A percentile compares a stretch with the other conserved stretches of the same genome.
Evolutionary conservation across 129 eudicot species (phyloP).

Genomic region (Tanacetum coccineum): DNA sequence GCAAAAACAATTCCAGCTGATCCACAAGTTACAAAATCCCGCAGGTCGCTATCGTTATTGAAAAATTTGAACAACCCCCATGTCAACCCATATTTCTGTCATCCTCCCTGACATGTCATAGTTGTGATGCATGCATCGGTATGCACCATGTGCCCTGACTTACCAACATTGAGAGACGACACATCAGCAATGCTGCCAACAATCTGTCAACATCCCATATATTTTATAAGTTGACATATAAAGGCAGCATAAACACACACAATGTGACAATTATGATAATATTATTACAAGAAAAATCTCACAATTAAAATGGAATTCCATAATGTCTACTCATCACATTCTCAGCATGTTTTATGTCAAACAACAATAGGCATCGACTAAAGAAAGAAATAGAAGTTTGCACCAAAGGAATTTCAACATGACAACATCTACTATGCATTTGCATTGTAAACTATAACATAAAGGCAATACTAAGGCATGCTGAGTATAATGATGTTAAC

Average conservation of each 20-base stretch:
- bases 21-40: conserved; percentile 93
- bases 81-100: conserved; percentile 63
- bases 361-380: no score
- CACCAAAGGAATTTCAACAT: no score
- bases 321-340: no score
- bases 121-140: conserved; percentile 86
- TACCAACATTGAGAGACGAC: conserved; percentile 82
- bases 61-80: conserved; percentile 81
- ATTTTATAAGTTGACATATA: conserved; percentile 2
- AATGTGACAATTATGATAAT: background rate
- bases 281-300: background rate
- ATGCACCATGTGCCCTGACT: conserved; percentile 95
- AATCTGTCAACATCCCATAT: conserved; percentile 42
- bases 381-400: no score
- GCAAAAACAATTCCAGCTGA: conserved; percentile 95
- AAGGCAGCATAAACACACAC: background rate
- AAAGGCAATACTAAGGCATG: background rate
- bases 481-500: no score
- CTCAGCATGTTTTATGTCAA: no score
- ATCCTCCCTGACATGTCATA: conserved; percentile 78
- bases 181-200: conserved; percentile 85
- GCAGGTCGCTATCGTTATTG: conserved; percentile 77
- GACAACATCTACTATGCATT: no score
- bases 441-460: background rate
- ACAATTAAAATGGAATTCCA: background rate